Conservation (phyloP, 768 basidiomycete genomes). For the Leccinum imitatum region DNA sequence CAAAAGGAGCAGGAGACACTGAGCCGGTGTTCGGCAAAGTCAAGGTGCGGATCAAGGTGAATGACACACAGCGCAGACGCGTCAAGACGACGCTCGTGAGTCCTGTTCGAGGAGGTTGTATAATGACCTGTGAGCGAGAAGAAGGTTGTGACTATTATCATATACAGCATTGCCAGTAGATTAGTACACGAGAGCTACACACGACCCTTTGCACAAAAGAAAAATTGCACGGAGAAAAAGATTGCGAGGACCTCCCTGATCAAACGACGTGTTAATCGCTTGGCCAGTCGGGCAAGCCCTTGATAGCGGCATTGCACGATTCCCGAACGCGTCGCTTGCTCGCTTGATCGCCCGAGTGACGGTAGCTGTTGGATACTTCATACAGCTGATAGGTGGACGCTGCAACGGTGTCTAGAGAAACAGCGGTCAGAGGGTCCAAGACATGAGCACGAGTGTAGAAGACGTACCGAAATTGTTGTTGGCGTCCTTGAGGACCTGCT, state of each 20-base stretch:
- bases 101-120: conserved; percentile 54
- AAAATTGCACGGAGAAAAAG: not conserved
- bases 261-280: conserved; percentile 19
- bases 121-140: not conserved
- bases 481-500: conserved; percentile 59
- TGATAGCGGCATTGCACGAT: conserved; percentile 72
- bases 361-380: conserved; percentile 71
- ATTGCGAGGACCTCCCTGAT: not conserved
- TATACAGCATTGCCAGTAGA: conserved; percentile 7
- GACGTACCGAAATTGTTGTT: conserved; percentile 49
- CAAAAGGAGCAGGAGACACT: no score
- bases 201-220: not conserved
- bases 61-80: conserved; percentile 89
- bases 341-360: conserved; percentile 68
- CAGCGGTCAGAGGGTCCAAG: not conserved
- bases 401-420: conserved; percentile 43
- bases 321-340: conserved; percentile 78
- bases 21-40: conserved; percentile 85
- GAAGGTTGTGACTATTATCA: not conserved
- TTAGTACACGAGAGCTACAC: conserved; percentile 7
- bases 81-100: conserved; percentile 80
- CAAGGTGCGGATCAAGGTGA: conserved; percentile 79
- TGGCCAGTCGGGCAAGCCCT: conserved; percentile 75
- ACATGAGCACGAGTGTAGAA: not conserved
- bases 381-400: conserved; percentile 76